Base-by-base conservation (phyloP, 1,139 yeast genomes). In the Chernovozyma aurita region DNA sequence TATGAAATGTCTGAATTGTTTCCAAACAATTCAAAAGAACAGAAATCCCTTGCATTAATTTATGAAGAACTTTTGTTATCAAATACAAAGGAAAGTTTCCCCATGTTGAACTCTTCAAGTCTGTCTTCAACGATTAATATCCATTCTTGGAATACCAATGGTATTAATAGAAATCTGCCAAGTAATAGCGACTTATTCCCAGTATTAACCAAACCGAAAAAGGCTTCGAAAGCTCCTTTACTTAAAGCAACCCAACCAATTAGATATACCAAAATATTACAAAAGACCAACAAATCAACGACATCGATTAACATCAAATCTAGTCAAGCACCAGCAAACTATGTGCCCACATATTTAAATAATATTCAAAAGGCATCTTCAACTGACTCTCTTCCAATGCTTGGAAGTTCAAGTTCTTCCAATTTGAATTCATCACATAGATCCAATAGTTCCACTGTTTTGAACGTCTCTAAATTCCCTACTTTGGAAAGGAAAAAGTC, bases 1-100 rank as follows among this genome's bases (percentile, higher is more conserved):
- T 71, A 68, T 39, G 88, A 81, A 45, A 62, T 80, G 38, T 60
- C 79, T 2, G 80, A 78, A 42, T 57, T 81, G 12, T 76, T 70
- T 47, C 70, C 80, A 0, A 50, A 55, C 31, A 52, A 52, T 31
- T 55, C 75, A 0, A 38, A 47, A 13, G 39, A 39, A 13, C 26
- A 30, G 15, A 24, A 18, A 3, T 21, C 30, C 11, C 30, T 36
- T n/a, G 24, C 31, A 4, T 13, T 18, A 8, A 13, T 36, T n/a
- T 33, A 26, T 3, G 37, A 29, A 18, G 37, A 29, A 22, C 21
- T 35, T 12, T 8, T 27, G 7, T 18, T 22, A 3, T 17, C 30
- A 17, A 21, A 29, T 20, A 14, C 27, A 7, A 41, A 36, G 11
- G 59, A 55, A 16, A 55, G 46, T 37, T 65, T 62, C 44, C 72